These are phyloP conservation scores for Scenedesmus sp. DNA, from an alignment of 163 green algal species.

Conservation along the genomic window DNA sequence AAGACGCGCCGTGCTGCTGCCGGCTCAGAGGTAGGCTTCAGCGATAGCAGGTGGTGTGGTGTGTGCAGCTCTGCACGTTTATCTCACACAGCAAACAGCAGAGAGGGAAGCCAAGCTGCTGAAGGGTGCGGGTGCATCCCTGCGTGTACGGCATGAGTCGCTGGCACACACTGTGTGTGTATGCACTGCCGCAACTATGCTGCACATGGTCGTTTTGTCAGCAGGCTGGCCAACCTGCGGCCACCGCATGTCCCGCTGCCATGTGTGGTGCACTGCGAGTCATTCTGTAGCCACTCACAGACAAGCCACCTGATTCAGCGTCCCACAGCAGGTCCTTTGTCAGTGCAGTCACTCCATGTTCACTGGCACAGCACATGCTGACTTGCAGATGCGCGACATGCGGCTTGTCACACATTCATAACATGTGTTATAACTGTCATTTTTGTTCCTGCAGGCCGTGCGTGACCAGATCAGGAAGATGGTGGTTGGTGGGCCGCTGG, in stretches of 20 bases:
- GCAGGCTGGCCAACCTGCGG: background rate
- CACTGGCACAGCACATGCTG: no score
- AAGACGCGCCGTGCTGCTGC: constrained; percentile 69
- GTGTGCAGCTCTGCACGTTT: background rate
- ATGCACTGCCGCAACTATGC: no score
- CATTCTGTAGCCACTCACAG: background rate
- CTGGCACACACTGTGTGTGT: background rate
- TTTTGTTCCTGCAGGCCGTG: constrained; percentile 59
- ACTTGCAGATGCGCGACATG: no score
- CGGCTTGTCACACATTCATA: no score
- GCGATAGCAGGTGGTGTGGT: background rate
- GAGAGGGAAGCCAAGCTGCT: background rate
- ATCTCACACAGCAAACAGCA: background rate
- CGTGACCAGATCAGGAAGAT: constrained; percentile 74
- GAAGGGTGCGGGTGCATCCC: background rate
- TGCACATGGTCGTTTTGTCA: no score
- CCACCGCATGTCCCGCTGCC: background rate
- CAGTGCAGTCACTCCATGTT: no score
- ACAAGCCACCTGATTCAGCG: no score
- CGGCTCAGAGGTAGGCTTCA: constrained; percentile 61
- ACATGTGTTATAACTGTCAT: background rate
- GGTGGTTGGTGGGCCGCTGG: constrained; percentile 67
- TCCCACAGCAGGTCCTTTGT: no score
- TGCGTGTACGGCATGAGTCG: no score
- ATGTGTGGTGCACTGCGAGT: background rate